Percentiles rank a stretch among this genome's conserved stretches.
Evolutionary conservation across 257 asterid species (phyloP).

Genomic region (Nicotiana sylvestris): DNA sequence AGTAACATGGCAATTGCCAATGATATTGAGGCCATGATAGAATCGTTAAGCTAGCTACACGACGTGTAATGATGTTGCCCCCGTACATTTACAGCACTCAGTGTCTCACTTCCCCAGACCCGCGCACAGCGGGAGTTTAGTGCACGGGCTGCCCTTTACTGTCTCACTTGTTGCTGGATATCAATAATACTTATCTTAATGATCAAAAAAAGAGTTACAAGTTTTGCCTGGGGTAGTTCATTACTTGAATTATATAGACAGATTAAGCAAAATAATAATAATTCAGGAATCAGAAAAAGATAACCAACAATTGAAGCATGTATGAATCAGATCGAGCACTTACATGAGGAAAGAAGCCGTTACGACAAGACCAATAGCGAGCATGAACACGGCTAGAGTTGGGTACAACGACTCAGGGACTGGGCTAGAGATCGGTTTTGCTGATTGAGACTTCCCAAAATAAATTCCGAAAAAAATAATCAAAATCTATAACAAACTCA

Average conservation of each 20-base stretch:
- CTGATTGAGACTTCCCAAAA: slow-evolving; percentile 44
- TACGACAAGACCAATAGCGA: slow-evolving; percentile 65
- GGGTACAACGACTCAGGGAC: slow-evolving; percentile 87
- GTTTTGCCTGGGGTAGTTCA: too few relatives aligned
- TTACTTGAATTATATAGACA: too few relatives aligned
- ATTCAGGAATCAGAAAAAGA: too few relatives aligned
- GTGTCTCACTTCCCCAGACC: too few relatives aligned
- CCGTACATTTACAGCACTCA: not conserved
- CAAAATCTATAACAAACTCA: not conserved
- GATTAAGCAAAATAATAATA: too few relatives aligned
- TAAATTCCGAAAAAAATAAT: not conserved
- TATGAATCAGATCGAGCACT: slow-evolving; percentile 11
- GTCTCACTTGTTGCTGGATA: too few relatives aligned
- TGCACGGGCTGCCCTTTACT: too few relatives aligned
- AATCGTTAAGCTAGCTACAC: not conserved
- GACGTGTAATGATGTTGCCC: not conserved
- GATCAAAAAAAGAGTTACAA: too few relatives aligned
- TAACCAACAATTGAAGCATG: too few relatives aligned
- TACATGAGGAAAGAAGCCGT: slow-evolving; percentile 85
- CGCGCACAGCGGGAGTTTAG: too few relatives aligned
- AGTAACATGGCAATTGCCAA: not conserved
- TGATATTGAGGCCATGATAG: not conserved
- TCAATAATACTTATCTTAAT: too few relatives aligned
- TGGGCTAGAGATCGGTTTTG: slow-evolving; percentile 86
- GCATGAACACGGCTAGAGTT: slow-evolving; percentile 64